A percentile compares a stretch with the other conserved stretches of the same genome.
Evolutionary conservation across 306 rosid genomes (phyloP).

Genomic region (Lathyrus tuberosus): DNA sequence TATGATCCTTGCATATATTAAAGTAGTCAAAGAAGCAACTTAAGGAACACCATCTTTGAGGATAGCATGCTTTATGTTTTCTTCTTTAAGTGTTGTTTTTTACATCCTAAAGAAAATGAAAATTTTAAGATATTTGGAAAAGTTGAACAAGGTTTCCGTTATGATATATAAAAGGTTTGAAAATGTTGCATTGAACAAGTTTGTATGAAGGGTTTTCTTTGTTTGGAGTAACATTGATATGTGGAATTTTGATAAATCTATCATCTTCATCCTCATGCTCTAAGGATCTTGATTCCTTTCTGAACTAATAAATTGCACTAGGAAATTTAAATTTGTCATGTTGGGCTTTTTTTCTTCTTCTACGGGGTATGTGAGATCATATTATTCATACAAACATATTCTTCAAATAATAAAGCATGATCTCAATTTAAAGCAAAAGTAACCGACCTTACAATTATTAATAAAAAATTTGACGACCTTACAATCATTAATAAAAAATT

Average conservation of each 20-base stretch:
- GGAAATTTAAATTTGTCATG: conserved; percentile 24
- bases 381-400: conserved; percentile 9
- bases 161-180: too few relatives aligned
- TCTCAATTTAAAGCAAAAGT: not conserved
- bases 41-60: too few relatives aligned
- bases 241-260: conserved; percentile 53
- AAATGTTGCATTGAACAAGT: too few relatives aligned
- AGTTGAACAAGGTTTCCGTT: too few relatives aligned
- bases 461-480: too few relatives aligned
- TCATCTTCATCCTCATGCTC: conserved; percentile 32
- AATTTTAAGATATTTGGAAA: too few relatives aligned
- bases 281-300: conserved; percentile 60
- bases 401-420: not conserved
- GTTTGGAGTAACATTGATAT: conserved; percentile 35
- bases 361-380: conserved; percentile 11
- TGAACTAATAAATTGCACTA: conserved; percentile 32
- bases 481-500: too few relatives aligned
- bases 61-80: too few relatives aligned
- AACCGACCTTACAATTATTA: not conserved
- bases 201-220: not conserved
- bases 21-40: too few relatives aligned
- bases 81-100: too few relatives aligned
- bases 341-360: conserved; percentile 48
- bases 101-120: too few relatives aligned
- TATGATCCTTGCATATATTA: too few relatives aligned